A percentile compares a stretch with the other conserved stretches of the same genome.
These are phyloP conservation scores for Sporothrix euskadiensis DNA, from an alignment of 2,329 filamentous ascomycete genomes.

Conservation along the genomic window DNA sequence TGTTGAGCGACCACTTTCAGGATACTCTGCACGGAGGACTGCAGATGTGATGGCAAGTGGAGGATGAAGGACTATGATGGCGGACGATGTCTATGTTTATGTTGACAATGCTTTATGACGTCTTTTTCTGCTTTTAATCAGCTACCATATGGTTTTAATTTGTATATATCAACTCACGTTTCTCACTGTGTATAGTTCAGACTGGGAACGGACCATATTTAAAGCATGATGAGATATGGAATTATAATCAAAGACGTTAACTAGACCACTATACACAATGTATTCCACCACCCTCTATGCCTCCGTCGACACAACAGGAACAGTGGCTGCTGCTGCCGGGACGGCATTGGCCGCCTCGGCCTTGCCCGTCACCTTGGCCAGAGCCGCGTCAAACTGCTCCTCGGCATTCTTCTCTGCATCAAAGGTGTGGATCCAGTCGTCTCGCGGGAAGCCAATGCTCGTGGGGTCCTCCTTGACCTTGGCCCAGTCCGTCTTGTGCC, in stretches of 20 bases:
- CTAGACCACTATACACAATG: not conserved
- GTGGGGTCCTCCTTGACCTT: slow-evolving; percentile 51
- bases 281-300: not conserved
- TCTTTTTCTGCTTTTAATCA: not conserved
- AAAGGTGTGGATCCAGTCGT: slow-evolving; percentile 50
- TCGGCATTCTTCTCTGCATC: slow-evolving; percentile 52
- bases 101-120: not conserved
- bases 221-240: not conserved
- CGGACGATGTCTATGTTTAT: not conserved
- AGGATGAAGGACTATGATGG: not conserved
- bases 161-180: not conserved
- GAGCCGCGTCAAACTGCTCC: slow-evolving; percentile 41
- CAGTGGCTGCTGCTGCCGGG: not conserved
- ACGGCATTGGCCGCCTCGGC: not conserved
- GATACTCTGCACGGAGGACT: slow-evolving; percentile 21
- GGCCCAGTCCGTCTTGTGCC: slow-evolving; percentile 57
- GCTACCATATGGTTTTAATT: not conserved
- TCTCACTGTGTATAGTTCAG: too few relatives aligned
- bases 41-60: not conserved
- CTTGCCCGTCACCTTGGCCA: slow-evolving; percentile 35
- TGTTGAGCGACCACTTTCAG: slow-evolving; percentile 27
- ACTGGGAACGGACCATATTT: not conserved
- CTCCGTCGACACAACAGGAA: slow-evolving; percentile 15
- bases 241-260: not conserved
- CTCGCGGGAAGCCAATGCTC: slow-evolving; percentile 50